Evolutionary conservation across 345 rosid genomes (phyloP).

Genomic region (Firmiana major): DNA sequence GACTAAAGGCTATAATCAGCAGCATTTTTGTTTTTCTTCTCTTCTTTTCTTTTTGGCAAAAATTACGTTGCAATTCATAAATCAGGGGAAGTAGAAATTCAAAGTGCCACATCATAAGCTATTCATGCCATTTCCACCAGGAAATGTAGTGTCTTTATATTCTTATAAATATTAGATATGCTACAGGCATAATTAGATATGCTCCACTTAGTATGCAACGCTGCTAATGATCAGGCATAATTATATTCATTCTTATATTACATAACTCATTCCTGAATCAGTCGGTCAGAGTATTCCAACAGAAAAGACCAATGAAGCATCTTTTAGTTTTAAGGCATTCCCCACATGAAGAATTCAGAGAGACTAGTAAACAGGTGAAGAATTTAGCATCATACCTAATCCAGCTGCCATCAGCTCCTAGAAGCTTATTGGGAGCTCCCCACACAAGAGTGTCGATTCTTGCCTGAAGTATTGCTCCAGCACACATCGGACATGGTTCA

Average conservation of each 20-base stretch:
- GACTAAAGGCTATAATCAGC: neutral
- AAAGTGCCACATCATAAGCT: neutral
- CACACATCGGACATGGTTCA: constrained; percentile 98
- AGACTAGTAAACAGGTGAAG: neutral
- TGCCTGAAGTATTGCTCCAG: constrained; percentile 98
- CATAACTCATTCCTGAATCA: neutral
- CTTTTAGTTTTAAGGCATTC: neutral
- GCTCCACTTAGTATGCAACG: neutral
- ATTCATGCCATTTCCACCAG: neutral
- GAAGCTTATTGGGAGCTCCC: constrained; percentile 99
- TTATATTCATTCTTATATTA: neutral
- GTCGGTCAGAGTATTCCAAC: neutral
- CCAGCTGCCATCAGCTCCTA: constrained; percentile 99
- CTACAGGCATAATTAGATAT: no score
- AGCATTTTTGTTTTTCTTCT: neutral
- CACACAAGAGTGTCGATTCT: constrained; percentile 83
- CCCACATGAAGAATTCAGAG: neutral
- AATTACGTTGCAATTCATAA: neutral
- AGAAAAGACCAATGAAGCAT: neutral
- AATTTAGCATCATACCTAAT: constrained; percentile 48
- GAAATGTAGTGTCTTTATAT: neutral
- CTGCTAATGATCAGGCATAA: neutral
- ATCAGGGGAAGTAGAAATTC: neutral
- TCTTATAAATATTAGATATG: no score
- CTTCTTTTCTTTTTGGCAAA: neutral